Evolutionary conservation across 1,284 basidiomycete genomes (phyloP).

Genomic region (Chalciporus sp.): DNA sequence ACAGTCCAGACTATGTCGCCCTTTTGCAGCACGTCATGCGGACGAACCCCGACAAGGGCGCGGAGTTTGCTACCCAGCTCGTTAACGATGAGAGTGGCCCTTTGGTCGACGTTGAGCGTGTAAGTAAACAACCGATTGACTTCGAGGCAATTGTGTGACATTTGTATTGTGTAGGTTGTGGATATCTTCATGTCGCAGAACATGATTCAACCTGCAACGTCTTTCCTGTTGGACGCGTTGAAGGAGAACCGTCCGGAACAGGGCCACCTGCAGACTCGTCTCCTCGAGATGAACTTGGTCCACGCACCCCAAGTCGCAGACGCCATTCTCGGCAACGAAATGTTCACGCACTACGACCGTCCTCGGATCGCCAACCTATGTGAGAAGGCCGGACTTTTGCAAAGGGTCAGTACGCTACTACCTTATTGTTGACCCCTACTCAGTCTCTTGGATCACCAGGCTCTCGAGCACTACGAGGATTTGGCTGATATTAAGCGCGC

Average conservation of each 20-base stretch:
- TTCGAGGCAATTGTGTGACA: constrained; percentile 5
- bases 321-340: constrained; percentile 98
- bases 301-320: constrained; percentile 99
- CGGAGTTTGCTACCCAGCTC: constrained; percentile 96
- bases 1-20: constrained; percentile 91
- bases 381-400: constrained; percentile 96
- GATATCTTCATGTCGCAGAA: constrained; percentile 99
- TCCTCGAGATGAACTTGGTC: constrained; percentile 98
- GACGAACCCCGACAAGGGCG: constrained; percentile 96
- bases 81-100: constrained; percentile 94
- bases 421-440: neutral
- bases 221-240: constrained; percentile 97
- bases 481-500: constrained; percentile 97
- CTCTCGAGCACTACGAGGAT: constrained; percentile 98
- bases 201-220: constrained; percentile 99
- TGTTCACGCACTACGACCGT: constrained; percentile 97
- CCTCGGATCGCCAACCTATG: constrained; percentile 97
- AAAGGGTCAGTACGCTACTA: constrained; percentile 61
- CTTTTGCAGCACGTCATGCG: constrained; percentile 98
- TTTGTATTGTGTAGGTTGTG: constrained; percentile 60
- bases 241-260: constrained; percentile 99
- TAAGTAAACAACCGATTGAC: constrained; percentile 36
- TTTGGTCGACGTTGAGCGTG: constrained; percentile 92
- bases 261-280: constrained; percentile 92
- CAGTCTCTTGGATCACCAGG: constrained; percentile 50